Conservation (phyloP, 2,329 filamentous ascomycete genomes). For the Mycosphaerella sp. region DNA sequence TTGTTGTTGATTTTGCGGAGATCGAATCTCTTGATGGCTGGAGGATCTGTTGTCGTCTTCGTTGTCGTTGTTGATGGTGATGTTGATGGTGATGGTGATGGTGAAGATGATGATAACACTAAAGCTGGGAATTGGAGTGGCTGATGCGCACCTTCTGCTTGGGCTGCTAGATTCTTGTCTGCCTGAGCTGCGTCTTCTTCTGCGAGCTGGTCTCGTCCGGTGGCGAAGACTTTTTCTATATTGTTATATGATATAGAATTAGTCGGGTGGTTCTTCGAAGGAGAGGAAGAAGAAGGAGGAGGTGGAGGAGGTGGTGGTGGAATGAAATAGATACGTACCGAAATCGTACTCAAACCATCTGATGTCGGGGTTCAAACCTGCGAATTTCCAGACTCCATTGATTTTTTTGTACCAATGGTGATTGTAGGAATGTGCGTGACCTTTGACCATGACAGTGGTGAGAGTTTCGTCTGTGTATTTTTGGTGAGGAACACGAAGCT, state of each 20-base stretch:
- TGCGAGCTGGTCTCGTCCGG: slow-evolving; percentile 42
- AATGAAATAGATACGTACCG: slow-evolving; percentile 22
- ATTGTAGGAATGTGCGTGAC: slow-evolving; percentile 52
- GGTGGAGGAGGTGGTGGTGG: neutral
- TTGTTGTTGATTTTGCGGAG: slow-evolving; percentile 5
- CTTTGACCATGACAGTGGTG: slow-evolving; percentile 47
- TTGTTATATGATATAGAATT: neutral
- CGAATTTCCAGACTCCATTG: slow-evolving; percentile 55
- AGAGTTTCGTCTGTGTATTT: slow-evolving; percentile 47
- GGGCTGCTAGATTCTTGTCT: slow-evolving; percentile 7
- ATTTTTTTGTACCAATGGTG: slow-evolving; percentile 52
- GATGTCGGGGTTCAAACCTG: slow-evolving; percentile 49
- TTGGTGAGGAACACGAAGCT: slow-evolving; percentile 55
- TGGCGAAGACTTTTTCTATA: slow-evolving; percentile 46
- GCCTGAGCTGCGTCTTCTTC: slow-evolving; percentile 24
- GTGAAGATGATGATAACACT: neutral
- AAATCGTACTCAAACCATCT: slow-evolving; percentile 53
- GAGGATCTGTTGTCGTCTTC: neutral
- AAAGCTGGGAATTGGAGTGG: neutral
- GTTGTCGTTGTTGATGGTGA: neutral
- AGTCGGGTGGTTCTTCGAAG: neutral
- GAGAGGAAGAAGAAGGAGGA: neutral
- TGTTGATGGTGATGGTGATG: neutral
- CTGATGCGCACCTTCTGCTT: slow-evolving; percentile 12
- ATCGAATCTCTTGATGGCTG: slow-evolving; percentile 9